phyloP scores from a whole-genome alignment of 2,329 filamentous ascomycete genomes.

The Cryphonectria radicalis region DNA sequence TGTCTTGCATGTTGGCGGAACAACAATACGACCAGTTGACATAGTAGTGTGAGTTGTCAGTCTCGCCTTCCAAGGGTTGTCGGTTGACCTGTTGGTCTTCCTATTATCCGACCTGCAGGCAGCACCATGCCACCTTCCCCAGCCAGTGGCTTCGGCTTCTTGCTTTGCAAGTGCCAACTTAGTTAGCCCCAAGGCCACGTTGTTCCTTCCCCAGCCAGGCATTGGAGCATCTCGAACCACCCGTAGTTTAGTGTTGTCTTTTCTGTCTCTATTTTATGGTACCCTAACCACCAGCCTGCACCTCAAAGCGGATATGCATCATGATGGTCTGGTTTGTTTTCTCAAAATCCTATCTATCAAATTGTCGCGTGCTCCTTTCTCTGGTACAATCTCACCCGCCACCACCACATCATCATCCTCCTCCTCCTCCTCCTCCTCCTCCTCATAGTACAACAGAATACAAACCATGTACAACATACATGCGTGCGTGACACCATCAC shows the following conservation, averaged over 20 bases:
- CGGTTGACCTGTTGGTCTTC: neutral
- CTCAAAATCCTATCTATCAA: neutral
- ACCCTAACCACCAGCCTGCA: neutral
- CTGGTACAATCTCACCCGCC: too few relatives aligned
- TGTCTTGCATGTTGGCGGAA: neutral
- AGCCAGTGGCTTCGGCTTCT: neutral
- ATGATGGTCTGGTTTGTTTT: neutral
- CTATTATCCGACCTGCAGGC: conserved; percentile 9
- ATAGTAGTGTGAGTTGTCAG: neutral
- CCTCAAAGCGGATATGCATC: neutral
- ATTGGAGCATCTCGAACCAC: too few relatives aligned
- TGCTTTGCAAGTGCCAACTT: neutral
- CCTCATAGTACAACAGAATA: too few relatives aligned
- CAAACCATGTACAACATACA: too few relatives aligned
- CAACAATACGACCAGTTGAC: neutral
- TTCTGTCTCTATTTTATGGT: neutral
- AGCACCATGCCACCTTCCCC: neutral
- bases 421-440: neutral
- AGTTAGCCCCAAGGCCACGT: too few relatives aligned
- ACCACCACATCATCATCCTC: too few relatives aligned
- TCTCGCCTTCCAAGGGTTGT: neutral
- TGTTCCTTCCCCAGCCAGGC: too few relatives aligned
- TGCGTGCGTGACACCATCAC: neutral
- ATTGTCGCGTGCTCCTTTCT: neutral
- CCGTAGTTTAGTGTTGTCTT: neutral